Evolutionary conservation across 1,284 basidiomycete species (phyloP), one percentile per base, ranked within the genome.

Genomic region (Boletus subluridellus): DNA sequence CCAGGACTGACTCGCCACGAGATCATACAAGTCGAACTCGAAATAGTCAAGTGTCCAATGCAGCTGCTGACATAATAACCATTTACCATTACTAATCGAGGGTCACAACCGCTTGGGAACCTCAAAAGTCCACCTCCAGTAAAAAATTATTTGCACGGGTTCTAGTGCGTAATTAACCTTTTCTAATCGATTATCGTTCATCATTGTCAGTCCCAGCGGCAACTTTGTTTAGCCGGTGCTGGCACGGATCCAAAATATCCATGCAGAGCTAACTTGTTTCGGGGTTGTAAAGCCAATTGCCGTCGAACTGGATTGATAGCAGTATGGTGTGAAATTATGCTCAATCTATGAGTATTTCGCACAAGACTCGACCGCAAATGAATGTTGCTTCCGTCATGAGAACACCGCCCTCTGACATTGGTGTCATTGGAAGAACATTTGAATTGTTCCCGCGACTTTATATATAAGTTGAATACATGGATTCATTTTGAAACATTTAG

Each of bases 11-110:
- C 70, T 68, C 61, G 68, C 42, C 49, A 17, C 63, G 55, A 62
- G 51, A 63, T 58, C 69, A 73, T 71, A 49, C 45, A 50, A 51
- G 32, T 57, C 46, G 54, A 54, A 55, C 52, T 38, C 21, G 52
- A 49, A 48, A 52, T 55, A 49, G 51, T 42, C 60, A 59, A 38
- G 34, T 56, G 44, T 35, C 44, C 6, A 0, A 30, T 21, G 8
- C 21, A 21, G 1, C 0, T 1, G 69, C 69, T 73, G 66, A 69
- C 57, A 53, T 73, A 72, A 71, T 67, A 44, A 34, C 12, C n/a
- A 2, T 35, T 26, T 38, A 49, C 15, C 7, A 37, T 35, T 41
- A 21, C 9, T 41, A 0, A n/a, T 41, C 10, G n/a, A 41, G 41
- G 41, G 42, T 44, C 42, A 15, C 42, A 26, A 24, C 21, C 5